These are phyloP conservation scores for Elsinoe australis DNA, from an alignment of 2,329 filamentous ascomycete genomes.

Conservation along the genomic window DNA sequence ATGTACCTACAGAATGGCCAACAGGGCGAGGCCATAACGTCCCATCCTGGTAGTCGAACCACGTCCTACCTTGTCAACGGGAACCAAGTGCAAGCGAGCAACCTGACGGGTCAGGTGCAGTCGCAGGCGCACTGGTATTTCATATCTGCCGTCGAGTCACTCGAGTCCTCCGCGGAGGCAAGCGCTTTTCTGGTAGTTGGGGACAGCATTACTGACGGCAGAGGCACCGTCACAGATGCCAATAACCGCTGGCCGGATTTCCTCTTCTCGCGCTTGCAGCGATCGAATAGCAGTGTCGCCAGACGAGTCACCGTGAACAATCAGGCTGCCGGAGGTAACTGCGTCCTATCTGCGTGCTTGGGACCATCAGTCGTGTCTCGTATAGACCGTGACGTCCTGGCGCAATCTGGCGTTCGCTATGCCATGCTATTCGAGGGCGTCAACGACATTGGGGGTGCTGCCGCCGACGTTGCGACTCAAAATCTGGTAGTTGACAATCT, in stretches of 20 bases:
- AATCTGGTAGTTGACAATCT: slow-evolving; percentile 43
- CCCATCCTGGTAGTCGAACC: slow-evolving; percentile 58
- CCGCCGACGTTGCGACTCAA: slow-evolving; percentile 40
- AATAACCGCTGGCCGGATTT: slow-evolving; percentile 58
- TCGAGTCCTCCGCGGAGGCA: slow-evolving; percentile 37
- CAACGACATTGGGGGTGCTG: slow-evolving; percentile 56
- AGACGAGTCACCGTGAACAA: slow-evolving; percentile 50
- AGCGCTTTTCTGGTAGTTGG: slow-evolving; percentile 50
- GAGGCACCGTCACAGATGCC: slow-evolving; percentile 50
- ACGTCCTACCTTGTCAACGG: slow-evolving; percentile 54
- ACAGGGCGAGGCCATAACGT: slow-evolving; percentile 50
- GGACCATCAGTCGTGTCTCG: slow-evolving; percentile 55
- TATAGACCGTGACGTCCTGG: slow-evolving; percentile 57
- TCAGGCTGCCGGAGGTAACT: slow-evolving; percentile 62
- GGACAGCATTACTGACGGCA: slow-evolving; percentile 59
- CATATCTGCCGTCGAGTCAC: slow-evolving; percentile 51
- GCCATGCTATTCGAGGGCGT: slow-evolving; percentile 62
- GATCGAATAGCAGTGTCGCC: slow-evolving; percentile 30
- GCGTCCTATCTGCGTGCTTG: slow-evolving; percentile 53
- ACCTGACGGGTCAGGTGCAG: slow-evolving; percentile 37
- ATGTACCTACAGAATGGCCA: slow-evolving; percentile 54
- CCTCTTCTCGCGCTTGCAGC: slow-evolving; percentile 46
- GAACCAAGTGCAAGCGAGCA: slow-evolving; percentile 45
- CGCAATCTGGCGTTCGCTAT: slow-evolving; percentile 51
- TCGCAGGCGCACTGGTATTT: slow-evolving; percentile 47